phyloP scores from a whole-genome alignment of 1,139 yeast species.

The Zygoascus sp. region DNA sequence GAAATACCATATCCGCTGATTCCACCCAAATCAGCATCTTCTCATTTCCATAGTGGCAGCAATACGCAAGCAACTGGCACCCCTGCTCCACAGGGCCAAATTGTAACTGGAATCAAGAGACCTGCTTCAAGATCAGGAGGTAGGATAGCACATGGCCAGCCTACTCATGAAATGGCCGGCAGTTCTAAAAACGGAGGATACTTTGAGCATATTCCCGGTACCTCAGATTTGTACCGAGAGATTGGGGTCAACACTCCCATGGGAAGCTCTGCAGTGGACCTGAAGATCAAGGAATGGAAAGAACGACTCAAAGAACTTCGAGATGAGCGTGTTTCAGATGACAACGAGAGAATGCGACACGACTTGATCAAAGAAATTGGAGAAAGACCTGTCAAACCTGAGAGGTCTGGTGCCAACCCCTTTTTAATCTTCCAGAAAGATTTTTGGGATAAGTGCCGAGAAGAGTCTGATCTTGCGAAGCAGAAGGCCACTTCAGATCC shows the following conservation, averaged over 20 bases:
- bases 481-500: slow-evolving; percentile 31
- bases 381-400: slow-evolving; percentile 39
- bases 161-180: slow-evolving; percentile 2
- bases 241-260: slow-evolving; percentile 9
- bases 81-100: slow-evolving; percentile 9
- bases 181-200: slow-evolving; percentile 8
- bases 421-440: slow-evolving; percentile 42
- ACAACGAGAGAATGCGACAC: slow-evolving; percentile 34
- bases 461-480: slow-evolving; percentile 35
- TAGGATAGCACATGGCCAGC: neutral
- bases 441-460: slow-evolving; percentile 41
- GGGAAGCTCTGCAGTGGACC: slow-evolving; percentile 8
- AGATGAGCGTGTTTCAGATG: slow-evolving; percentile 26
- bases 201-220: slow-evolving; percentile 5
- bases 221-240: slow-evolving; percentile 6
- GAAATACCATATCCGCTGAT: slow-evolving; percentile 39
- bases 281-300: slow-evolving; percentile 11
- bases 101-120: slow-evolving; percentile 8
- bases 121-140: slow-evolving; percentile 6
- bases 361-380: slow-evolving; percentile 37
- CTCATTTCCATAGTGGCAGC: slow-evolving; percentile 4
- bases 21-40: slow-evolving; percentile 18
- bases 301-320: slow-evolving; percentile 24
- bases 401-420: slow-evolving; percentile 40
- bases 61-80: slow-evolving; percentile 7